Evolutionary conservation across 1,139 yeast genomes (phyloP), one percentile per base, ranked within the genome.

Genomic region (Geotrichum candidum): DNA sequence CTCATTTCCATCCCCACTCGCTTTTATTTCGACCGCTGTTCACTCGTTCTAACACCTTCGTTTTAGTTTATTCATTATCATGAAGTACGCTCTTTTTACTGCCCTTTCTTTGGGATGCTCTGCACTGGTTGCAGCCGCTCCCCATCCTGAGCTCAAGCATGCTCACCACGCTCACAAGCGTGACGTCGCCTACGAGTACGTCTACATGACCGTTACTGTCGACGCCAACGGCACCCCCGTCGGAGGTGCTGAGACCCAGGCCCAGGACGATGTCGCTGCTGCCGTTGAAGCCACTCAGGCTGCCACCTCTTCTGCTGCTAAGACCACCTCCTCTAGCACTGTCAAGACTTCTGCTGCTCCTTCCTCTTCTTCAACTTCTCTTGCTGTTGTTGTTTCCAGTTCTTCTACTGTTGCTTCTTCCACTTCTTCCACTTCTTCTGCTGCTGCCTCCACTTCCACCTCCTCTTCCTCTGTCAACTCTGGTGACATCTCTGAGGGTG

Each of bases 151-250:
- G 51, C 23, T 53, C 41, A 46, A 56, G 53, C 84, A 81, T 73
- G 78, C 75, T 68, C 95, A 88, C 77, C 88, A 86, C 75, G 84
- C 81, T 69, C 87, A 85, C 75, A 74, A 74, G 70, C 76, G 78
- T 63, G 78, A 89, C 58, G 83, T 87, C 68, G 96, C 89, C 64
- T 84, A 88, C 69, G 90, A 89, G 75, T 86, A 87, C 74, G 92
- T 88, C 65, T 89, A 88, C 75, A 86, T 85, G 70, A 86, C 92
- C 53, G 84, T 86, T 65, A 81, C 87, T 63, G 96, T 90, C 64
- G 86, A 89, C 74, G 83, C 81, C 66, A 72, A 81, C 57, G 96
- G 96, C 66, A 72, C 80, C 66, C 77, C 85, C 61, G 72, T 77
- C 65, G 68, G 69, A 55, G 69, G 64, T 46, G 63, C 63, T 53